A percentile compares a stretch with the other conserved stretches of the same genome.
Conservation (phyloP, 1,284 basidiomycete genomes). For the Cryptococcus floricola region DNA sequence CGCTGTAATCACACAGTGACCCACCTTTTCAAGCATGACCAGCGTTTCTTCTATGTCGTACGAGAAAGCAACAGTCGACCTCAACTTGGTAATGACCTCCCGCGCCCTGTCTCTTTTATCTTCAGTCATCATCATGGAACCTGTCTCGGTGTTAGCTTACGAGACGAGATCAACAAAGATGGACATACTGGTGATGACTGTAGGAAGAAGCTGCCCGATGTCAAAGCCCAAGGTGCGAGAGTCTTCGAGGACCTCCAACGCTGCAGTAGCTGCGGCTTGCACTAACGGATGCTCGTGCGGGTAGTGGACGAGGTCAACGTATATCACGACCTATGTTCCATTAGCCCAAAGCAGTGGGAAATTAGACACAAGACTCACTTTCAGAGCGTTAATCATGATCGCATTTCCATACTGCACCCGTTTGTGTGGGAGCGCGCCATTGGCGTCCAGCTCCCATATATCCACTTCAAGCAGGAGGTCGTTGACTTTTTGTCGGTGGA, state of each 20-base stretch:
- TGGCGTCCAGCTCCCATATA: conserved; percentile 12
- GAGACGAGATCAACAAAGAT: neutral
- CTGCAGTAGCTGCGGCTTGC: conserved; percentile 10
- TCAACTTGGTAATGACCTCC: conserved; percentile 3
- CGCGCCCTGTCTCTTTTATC: conserved; percentile 2
- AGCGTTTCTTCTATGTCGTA: conserved; percentile 19
- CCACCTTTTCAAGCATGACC: conserved; percentile 13
- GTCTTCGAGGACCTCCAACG: conserved; percentile 8
- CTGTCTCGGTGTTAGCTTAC: neutral
- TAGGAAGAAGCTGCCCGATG: conserved; percentile 15
- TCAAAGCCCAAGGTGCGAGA: neutral
- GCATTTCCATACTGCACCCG: conserved; percentile 13
- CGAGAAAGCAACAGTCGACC: conserved; percentile 6
- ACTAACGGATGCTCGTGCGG: conserved; percentile 11
- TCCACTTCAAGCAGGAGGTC: conserved; percentile 16
- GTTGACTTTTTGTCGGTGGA: conserved; percentile 10
- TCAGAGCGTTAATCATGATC: conserved; percentile 10
- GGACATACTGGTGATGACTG: conserved; percentile 12
- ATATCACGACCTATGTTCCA: conserved; percentile 8
- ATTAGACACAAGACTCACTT: conserved; percentile 2
- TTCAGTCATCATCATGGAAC: conserved; percentile 13
- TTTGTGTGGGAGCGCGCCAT: neutral
- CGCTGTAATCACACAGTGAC: neutral
- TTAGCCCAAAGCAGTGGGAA: neutral
- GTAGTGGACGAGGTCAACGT: conserved; percentile 15